Evolutionary conservation across 345 rosid species (phyloP), one percentile per base, ranked within the genome.

Genomic region (Syzygium grande): DNA sequence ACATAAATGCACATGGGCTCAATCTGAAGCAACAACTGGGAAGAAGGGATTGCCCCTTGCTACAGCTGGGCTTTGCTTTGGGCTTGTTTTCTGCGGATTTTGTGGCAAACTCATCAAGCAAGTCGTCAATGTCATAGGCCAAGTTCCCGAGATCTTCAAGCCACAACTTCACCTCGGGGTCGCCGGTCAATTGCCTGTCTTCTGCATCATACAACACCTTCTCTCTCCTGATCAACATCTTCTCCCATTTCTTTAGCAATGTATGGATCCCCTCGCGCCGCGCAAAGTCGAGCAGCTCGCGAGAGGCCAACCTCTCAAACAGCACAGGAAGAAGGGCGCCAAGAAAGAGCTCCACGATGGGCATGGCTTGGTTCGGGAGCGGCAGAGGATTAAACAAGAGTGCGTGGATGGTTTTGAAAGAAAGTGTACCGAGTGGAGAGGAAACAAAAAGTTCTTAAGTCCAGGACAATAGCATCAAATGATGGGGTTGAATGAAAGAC

Each of bases 71-170:
- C 3, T 52, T 12, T 9, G 56, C 10, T 9, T 85, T 87, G 14
- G 52, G 85, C 51, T 22, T 49, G 25, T 56, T 73, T 54, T 88
- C 85, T 3, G 56, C 23, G 3, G 56, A 19, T 7, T 54, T 7
- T 12, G 90, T 86, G 41, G 63, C 41, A 8, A 90, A 63, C 49
- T 88, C 90, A 9, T 90, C 91, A 16, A 89, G 51, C 0, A 92
- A 16, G 52, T 89, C 89, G 4, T 90, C 88, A 0, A 79, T 19
- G 38, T 90, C 90, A 11, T 89, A 87, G 29, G 92, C 90, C 86
- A 89, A 51, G 59, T 87, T 55, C 51, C 41, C 63, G 25, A 88
- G 87, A 11, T 89, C 90, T 7, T n/a, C 54, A 23, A 90, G 65
- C 92, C 93, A 90, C 6, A 7, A 52, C 51, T 29, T 52, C 52